Percentiles rank a stretch among this genome's conserved stretches.
Evolutionary conservation across 345 rosid species (phyloP).

Genomic region (Capsella bursapastoris): DNA sequence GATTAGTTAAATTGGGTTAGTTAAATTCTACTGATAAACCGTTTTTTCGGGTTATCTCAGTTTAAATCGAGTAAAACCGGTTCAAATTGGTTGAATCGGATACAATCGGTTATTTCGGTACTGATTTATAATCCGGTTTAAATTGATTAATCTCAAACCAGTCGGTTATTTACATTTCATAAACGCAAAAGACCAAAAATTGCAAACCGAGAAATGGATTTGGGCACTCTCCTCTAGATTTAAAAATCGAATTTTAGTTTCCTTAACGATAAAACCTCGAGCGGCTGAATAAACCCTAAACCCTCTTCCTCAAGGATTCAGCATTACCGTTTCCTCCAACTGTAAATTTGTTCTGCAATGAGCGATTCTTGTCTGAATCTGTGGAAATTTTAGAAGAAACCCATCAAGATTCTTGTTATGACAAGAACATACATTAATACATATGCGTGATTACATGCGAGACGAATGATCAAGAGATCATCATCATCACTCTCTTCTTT

Average conservation of each 20-base stretch:
- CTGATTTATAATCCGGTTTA: too few relatives aligned
- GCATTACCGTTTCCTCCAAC: not conserved
- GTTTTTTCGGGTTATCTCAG: too few relatives aligned
- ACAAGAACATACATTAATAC: not conserved
- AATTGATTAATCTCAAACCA: too few relatives aligned
- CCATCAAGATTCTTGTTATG: slow-evolving; percentile 18
- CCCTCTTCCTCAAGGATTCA: slow-evolving; percentile 15
- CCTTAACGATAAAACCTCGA: not conserved
- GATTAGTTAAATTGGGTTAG: too few relatives aligned
- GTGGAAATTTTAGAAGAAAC: not conserved
- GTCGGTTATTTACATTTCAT: not conserved
- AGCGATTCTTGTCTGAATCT: not conserved
- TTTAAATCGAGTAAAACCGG: too few relatives aligned
- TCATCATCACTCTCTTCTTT: slow-evolving; percentile 6
- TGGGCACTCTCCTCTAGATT: not conserved
- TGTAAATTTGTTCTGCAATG: not conserved
- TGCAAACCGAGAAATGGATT: not conserved
- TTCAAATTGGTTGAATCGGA: too few relatives aligned
- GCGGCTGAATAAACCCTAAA: not conserved
- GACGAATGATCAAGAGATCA: slow-evolving; percentile 37
- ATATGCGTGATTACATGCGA: too few relatives aligned
- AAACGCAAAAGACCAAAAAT: not conserved
- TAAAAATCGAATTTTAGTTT: not conserved
- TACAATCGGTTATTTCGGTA: too few relatives aligned
- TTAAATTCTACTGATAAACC: too few relatives aligned